Evolutionary conservation across 2,329 filamentous ascomycete genomes (phyloP), one percentile per base, ranked within the genome.

Genomic region (Cytospora schulzeri): DNA sequence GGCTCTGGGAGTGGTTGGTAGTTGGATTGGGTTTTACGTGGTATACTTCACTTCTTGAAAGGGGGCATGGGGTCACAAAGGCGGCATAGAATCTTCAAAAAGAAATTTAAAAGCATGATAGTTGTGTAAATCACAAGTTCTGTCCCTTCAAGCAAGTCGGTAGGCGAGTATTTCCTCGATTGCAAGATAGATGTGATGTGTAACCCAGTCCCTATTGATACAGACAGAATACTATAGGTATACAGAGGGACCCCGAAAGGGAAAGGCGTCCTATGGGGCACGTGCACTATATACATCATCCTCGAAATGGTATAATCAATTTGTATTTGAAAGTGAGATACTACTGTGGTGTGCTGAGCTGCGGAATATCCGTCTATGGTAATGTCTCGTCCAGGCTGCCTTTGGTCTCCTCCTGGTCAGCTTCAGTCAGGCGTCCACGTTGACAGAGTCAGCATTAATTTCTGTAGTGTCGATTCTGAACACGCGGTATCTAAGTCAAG

Each of bases 11-110:
- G 93, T 98, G 0, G 88, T 97, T 22, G 93, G 92, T 3, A 98
- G 95, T 78, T 98, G 94, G 94, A 72, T 97, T 50, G 93, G 95
- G 12, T 97, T 97, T 75, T 87, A 93, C 80, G 91, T 96, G 35
- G 93, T 98, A 58, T 98, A 94, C 78, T 93, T 97, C 72, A 81
- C 83, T 8, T 83, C 83, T 38, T 85, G 45, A 54, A 14, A 14
- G 19, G 76, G n/a, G 68, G 57, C 15, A 51, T 26, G 48, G 22
- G 33, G 5, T 3, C 6, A 17, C 11, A 33, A 17, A 28, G n/a
- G 22, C 15, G 29, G n/a, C 15, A 33, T 38, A 57, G 28, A 50
- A 28, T 15, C 48, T 14, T 26, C n/a, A 55, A 19, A 48, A 14
- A 35, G 31, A 24, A 22, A 24, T 35, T 14, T 7, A n/a, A 11